These are phyloP conservation scores for Harringtonia aguacate DNA, from an alignment of 2,329 filamentous ascomycete species.

Conservation along the genomic window DNA sequence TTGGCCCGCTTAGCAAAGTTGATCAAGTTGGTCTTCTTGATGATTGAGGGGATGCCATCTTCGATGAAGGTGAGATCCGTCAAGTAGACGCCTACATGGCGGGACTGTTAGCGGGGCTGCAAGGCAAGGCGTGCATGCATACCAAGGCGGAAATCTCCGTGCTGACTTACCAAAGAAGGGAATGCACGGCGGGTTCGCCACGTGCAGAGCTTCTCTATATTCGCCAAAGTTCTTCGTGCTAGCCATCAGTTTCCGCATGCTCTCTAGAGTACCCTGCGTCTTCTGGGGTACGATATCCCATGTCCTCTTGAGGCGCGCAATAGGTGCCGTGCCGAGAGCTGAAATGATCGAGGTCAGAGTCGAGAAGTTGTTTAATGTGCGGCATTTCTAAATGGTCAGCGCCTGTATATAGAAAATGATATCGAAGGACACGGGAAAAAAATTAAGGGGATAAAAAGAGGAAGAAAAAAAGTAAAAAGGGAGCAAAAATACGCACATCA, in stretches of 20 bases:
- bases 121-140: neutral
- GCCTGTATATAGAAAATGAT: neutral
- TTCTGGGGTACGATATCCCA: constrained; percentile 90
- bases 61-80: constrained; percentile 98
- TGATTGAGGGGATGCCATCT: constrained; percentile 87
- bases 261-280: constrained; percentile 69
- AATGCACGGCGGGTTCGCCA: constrained; percentile 91
- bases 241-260: constrained; percentile 89
- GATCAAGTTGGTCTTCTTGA: constrained; percentile 93
- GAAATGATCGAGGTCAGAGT: constrained; percentile 97
- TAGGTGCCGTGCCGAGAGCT: constrained; percentile 85
- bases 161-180: constrained; percentile 79
- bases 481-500: constrained; percentile 52
- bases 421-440: too few species aligned
- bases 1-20: constrained; percentile 98
- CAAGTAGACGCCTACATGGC: constrained; percentile 70
- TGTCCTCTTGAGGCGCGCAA: constrained; percentile 84
- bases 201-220: constrained; percentile 86
- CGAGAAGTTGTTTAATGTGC: constrained; percentile 88
- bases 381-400: constrained; percentile 64
- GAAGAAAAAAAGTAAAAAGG: neutral
- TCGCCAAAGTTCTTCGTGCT: constrained; percentile 98
- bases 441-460: neutral
- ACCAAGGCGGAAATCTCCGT: neutral
- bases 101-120: constrained; percentile 9